Conservation (phyloP, 2,329 filamentous ascomycete genomes). For the Microdochium paspali region DNA sequence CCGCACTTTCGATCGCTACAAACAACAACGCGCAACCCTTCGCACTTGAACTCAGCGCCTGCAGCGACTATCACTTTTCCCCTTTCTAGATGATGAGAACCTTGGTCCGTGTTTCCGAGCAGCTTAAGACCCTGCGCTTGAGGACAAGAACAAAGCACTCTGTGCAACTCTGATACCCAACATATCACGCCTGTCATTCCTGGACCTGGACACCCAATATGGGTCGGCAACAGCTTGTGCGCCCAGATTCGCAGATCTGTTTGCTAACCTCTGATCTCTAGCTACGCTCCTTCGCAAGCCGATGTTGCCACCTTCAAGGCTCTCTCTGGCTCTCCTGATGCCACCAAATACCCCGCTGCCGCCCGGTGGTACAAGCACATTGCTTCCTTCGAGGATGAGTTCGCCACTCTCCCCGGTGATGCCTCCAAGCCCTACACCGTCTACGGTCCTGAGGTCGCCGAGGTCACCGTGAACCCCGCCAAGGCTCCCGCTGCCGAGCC, state of each 20-base stretch:
- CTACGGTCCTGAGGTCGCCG: slow-evolving; percentile 78
- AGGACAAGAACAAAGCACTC: slow-evolving; percentile 24
- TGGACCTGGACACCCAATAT: not conserved
- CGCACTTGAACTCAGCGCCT: not conserved
- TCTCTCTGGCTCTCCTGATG: slow-evolving; percentile 63
- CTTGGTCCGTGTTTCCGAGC: slow-evolving; percentile 80
- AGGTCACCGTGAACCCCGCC: slow-evolving; percentile 75
- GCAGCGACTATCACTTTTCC: slow-evolving; percentile 3
- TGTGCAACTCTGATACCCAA: slow-evolving; percentile 24
- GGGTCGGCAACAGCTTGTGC: not conserved
- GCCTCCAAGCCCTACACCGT: slow-evolving; percentile 78
- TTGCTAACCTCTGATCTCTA: slow-evolving; percentile 12
- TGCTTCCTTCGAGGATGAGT: slow-evolving; percentile 84
- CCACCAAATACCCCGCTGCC: slow-evolving; percentile 84
- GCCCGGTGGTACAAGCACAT: slow-evolving; percentile 99
- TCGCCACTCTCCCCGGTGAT: slow-evolving; percentile 83
- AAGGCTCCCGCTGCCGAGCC: slow-evolving; percentile 64
- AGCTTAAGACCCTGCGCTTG: slow-evolving; percentile 62
- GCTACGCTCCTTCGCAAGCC: slow-evolving; percentile 71
- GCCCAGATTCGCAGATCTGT: not conserved
- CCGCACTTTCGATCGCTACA: not conserved
- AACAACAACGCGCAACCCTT: not conserved
- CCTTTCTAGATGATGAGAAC: slow-evolving; percentile 54
- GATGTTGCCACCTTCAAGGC: slow-evolving; percentile 95
- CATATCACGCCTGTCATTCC: slow-evolving; percentile 1